Conservation (phyloP, 805 yeast genomes). For the Candida loeiensis region DNA sequence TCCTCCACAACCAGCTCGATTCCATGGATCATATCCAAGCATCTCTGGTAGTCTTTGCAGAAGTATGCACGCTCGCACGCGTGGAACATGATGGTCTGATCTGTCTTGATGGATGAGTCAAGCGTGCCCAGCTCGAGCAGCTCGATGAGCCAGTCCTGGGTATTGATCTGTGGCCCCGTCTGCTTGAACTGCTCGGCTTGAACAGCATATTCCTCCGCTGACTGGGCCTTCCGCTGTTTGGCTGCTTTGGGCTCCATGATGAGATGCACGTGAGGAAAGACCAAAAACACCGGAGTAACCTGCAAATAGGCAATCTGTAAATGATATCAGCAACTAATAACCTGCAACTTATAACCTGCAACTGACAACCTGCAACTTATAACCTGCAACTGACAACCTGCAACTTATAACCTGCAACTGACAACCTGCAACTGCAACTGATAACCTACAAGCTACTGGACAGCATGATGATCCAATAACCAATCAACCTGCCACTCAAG, state of each 20-base stretch:
- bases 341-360: too few relatives aligned
- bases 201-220: slow-evolving; percentile 54
- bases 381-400: too few relatives aligned
- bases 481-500: too few relatives aligned
- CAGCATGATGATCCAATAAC: too few relatives aligned
- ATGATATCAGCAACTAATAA: too few relatives aligned
- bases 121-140: slow-evolving; percentile 22
- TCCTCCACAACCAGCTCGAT: slow-evolving; percentile 8
- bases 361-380: too few relatives aligned
- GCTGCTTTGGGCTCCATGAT: slow-evolving; percentile 1
- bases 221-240: slow-evolving; percentile 59
- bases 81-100: slow-evolving; percentile 52
- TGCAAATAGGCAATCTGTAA: too few relatives aligned
- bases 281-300: too few relatives aligned
- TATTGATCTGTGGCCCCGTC: slow-evolving; percentile 58
- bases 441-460: too few relatives aligned
- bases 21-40: slow-evolving; percentile 30
- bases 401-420: too few relatives aligned
- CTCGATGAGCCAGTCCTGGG: slow-evolving; percentile 41
- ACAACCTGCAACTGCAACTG: too few relatives aligned
- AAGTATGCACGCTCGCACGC: slow-evolving; percentile 65
- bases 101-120: slow-evolving; percentile 43
- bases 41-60: slow-evolving; percentile 46
- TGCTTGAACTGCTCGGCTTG: slow-evolving; percentile 51
- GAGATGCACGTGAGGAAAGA: neutral